Percentiles rank a stretch among this genome's conserved stretches.
These are phyloP conservation scores for Beauveria bassiana DNA, from an alignment of 2,329 filamentous ascomycete species.

Conservation along the genomic window DNA sequence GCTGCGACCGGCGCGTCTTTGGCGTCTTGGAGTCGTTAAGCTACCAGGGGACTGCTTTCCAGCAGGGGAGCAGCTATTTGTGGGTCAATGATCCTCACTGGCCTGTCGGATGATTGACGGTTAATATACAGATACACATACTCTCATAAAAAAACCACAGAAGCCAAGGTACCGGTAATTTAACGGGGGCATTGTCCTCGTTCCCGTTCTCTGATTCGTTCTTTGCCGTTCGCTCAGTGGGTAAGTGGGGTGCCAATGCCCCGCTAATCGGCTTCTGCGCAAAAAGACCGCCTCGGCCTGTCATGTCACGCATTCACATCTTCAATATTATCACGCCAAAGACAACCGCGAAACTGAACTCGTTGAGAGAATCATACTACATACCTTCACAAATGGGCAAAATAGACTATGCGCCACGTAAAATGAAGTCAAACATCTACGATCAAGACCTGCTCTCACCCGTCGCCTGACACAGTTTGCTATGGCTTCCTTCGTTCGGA, in stretches of 20 bases:
- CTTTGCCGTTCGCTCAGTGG: background rate
- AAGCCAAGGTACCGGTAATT: background rate
- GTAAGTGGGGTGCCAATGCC: background rate
- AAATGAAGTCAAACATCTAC: no score
- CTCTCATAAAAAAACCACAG: background rate
- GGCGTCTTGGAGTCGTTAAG: constrained; percentile 11
- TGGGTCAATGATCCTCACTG: background rate
- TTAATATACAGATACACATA: background rate
- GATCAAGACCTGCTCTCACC: no score
- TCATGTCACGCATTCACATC: no score
- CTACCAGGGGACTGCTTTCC: constrained; percentile 1
- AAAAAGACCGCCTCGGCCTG: no score
- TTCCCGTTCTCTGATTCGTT: background rate
- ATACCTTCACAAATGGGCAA: no score
- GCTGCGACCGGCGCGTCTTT: constrained; percentile 22
- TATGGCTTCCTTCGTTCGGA: background rate
- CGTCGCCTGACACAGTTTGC: no score
- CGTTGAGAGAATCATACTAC: no score
- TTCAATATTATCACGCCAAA: no score
- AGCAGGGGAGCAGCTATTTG: background rate
- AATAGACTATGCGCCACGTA: no score
- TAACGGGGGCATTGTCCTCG: background rate
- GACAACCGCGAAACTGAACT: no score
- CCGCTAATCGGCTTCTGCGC: no score
- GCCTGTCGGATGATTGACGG: background rate